Conservation (phyloP, 2,329 filamentous ascomycete species). For the Fusarium pininemorale region DNA sequence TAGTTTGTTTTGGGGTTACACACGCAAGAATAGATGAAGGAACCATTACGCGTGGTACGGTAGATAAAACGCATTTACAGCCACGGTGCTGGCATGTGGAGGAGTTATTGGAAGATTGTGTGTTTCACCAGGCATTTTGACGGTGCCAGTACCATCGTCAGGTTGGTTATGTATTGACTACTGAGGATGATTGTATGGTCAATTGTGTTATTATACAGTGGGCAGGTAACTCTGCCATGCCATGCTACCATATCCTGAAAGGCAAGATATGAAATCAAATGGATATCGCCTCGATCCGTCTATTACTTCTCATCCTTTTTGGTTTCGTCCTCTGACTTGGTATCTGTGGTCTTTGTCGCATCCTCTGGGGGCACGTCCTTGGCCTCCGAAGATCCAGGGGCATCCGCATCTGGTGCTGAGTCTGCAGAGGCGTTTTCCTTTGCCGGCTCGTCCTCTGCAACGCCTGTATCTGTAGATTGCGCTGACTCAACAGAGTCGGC, state of each 20-base stretch:
- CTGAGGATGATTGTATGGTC: neutral
- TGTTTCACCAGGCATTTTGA: neutral
- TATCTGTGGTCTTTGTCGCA: neutral
- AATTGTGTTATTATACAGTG: conserved; percentile 22
- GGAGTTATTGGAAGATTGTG: neutral
- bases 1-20: neutral
- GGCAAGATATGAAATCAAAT: conserved; percentile 10
- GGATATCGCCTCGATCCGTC: neutral
- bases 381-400: conserved; percentile 4
- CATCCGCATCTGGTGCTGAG: neutral
- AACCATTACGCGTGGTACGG: neutral
- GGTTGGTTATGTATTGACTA: neutral
- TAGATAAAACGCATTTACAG: neutral
- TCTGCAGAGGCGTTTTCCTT: conserved; percentile 2
- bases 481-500: conserved; percentile 28
- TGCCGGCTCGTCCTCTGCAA: conserved; percentile 9
- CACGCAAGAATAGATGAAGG: neutral
- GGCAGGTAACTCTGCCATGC: neutral
- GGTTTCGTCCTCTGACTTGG: conserved; percentile 4
- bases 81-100: neutral
- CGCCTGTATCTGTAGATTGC: conserved; percentile 28
- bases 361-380: conserved; percentile 16
- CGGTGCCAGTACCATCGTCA: neutral
- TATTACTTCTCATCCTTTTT: conserved; percentile 25
- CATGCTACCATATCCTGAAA: neutral